Evolutionary conservation across 805 yeast species (phyloP).

Genomic region (Candida qinlingensis): DNA sequence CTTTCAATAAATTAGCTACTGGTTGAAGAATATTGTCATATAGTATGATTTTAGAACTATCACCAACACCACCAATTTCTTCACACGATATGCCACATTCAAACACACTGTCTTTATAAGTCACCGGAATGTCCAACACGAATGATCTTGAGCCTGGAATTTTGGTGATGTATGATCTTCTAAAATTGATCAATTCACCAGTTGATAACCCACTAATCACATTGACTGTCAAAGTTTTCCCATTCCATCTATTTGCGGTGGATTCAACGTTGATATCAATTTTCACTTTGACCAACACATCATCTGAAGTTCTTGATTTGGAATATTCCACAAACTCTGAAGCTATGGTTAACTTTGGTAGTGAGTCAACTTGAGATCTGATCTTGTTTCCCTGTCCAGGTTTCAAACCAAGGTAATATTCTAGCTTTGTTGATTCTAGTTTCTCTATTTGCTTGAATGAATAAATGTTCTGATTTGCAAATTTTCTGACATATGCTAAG

Average conservation of each 20-base stretch:
- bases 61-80: slow-evolving; percentile 31
- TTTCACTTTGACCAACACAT: slow-evolving; percentile 23
- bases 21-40: too few species aligned
- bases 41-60: slow-evolving; percentile 4
- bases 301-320: slow-evolving; percentile 3
- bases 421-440: slow-evolving; percentile 32
- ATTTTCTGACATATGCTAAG: slow-evolving; percentile 32
- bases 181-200: slow-evolving; percentile 39
- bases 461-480: slow-evolving; percentile 31
- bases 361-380: slow-evolving; percentile 25
- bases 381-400: slow-evolving; percentile 38
- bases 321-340: slow-evolving; percentile 13
- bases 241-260: slow-evolving; percentile 27
- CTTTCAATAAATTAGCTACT: not conserved
- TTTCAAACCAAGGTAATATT: slow-evolving; percentile 34
- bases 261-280: slow-evolving; percentile 13
- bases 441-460: slow-evolving; percentile 27
- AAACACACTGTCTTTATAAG: slow-evolving; percentile 19
- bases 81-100: slow-evolving; percentile 32
- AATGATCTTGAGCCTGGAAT: slow-evolving; percentile 25
- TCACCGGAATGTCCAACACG: slow-evolving; percentile 21
- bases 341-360: slow-evolving; percentile 34
- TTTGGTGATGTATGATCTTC: slow-evolving; percentile 31
- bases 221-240: slow-evolving; percentile 27
- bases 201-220: slow-evolving; percentile 26